Conservation (phyloP, 305 asterid genomes). For the Fraxinus baroniana region DNA sequence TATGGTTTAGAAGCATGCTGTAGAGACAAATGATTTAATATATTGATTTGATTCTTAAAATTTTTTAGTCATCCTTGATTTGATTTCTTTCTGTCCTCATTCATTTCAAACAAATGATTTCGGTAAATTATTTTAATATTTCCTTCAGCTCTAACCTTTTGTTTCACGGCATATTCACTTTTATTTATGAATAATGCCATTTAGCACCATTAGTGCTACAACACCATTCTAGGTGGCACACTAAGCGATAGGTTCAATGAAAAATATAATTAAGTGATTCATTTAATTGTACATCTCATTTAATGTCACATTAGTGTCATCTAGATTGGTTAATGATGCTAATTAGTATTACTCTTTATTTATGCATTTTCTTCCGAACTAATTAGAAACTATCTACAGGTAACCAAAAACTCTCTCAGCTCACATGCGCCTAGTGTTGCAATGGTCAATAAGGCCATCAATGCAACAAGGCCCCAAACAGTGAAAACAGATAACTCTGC, state of each 20-base stretch:
- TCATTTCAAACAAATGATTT: neutral
- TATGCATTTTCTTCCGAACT: neutral
- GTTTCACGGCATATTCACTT: neutral
- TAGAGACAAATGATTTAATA: neutral
- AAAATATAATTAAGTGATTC: no score
- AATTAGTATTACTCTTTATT: neutral
- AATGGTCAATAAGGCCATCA: constrained; percentile 46
- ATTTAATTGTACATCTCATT: no score
- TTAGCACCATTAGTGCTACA: no score
- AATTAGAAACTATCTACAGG: constrained; percentile 21
- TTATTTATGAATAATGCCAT: neutral
- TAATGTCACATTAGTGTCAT: no score
- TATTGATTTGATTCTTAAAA: neutral
- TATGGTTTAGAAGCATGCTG: neutral
- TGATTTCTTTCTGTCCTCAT: neutral
- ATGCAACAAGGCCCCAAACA: constrained; percentile 43
- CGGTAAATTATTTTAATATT: neutral
- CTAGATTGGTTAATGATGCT: neutral
- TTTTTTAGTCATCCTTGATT: neutral
- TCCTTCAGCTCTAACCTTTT: neutral
- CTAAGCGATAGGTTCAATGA: no score
- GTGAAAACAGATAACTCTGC: constrained; percentile 34
- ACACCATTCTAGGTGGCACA: neutral
- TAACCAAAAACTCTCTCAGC: constrained; percentile 21
- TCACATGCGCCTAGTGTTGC: constrained; percentile 33